phyloP scores from a whole-genome alignment of 2,329 filamentous ascomycete genomes.

The Immersiporthe knoxdaviesiana region DNA sequence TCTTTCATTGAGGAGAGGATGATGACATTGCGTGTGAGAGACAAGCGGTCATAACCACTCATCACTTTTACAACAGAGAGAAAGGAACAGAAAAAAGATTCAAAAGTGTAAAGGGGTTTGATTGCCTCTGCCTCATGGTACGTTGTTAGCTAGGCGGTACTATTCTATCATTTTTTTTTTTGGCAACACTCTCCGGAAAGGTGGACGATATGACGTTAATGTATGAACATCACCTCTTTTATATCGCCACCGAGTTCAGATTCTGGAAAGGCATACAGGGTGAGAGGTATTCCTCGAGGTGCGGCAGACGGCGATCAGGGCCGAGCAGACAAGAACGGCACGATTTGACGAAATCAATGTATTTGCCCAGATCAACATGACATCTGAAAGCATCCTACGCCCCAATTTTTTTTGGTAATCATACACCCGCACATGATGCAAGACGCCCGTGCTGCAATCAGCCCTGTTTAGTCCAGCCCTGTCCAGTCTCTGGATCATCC shows the following conservation, averaged over 20 bases:
- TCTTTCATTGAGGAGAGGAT: no score
- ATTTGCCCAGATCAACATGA: neutral
- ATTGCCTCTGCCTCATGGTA: no score
- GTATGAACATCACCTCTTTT: neutral
- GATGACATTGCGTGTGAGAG: no score
- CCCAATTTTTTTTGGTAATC: neutral
- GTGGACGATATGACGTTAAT: neutral
- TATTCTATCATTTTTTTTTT: no score
- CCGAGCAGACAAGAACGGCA: neutral
- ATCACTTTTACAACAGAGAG: no score
- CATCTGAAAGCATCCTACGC: slow-evolving; percentile 5
- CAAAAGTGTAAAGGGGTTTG: no score
- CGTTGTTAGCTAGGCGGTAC: no score
- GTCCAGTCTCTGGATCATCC: neutral
- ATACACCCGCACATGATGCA: slow-evolving; percentile 12
- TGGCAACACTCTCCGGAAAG: neutral
- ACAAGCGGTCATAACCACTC: no score
- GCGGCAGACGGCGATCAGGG: neutral
- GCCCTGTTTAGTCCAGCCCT: neutral
- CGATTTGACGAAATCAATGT: neutral
- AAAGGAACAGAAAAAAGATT: no score
- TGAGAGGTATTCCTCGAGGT: neutral
- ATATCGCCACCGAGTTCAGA: neutral
- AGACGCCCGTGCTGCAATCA: neutral
- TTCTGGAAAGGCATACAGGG: neutral